phyloP scores from a whole-genome alignment of 2,329 filamentous ascomycete genomes.

The Penicillium verrucosum region DNA sequence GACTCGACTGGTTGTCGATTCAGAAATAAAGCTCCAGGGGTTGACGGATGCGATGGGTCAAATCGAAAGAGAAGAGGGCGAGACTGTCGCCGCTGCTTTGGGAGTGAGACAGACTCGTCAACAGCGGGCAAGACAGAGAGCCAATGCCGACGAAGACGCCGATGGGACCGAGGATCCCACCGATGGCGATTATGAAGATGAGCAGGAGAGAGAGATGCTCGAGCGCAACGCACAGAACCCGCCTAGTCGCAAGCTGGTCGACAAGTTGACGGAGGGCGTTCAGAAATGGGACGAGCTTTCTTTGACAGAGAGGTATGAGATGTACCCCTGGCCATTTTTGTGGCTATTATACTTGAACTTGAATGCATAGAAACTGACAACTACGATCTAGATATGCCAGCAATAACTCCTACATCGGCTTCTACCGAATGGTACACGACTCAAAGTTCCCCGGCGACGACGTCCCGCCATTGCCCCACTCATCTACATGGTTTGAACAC shows the following conservation, averaged over 20 bases:
- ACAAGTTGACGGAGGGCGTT: slow-evolving; percentile 33
- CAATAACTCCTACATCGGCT: slow-evolving; percentile 60
- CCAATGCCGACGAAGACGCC: slow-evolving; percentile 29
- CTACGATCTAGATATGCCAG: slow-evolving; percentile 48
- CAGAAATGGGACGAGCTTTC: slow-evolving; percentile 38
- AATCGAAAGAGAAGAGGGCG: slow-evolving; percentile 40
- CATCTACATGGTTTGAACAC: slow-evolving; percentile 61
- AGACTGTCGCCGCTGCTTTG: slow-evolving; percentile 31
- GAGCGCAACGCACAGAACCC: slow-evolving; percentile 28
- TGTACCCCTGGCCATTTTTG: slow-evolving; percentile 23
- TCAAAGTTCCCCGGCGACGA: slow-evolving; percentile 54
- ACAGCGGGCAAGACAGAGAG: slow-evolving; percentile 17
- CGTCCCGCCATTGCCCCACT: slow-evolving; percentile 52
- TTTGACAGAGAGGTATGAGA: slow-evolving; percentile 41
- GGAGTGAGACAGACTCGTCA: slow-evolving; percentile 29
- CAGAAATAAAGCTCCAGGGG: slow-evolving; percentile 46
- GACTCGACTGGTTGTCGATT: slow-evolving; percentile 59
- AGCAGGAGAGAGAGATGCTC: slow-evolving; percentile 36
- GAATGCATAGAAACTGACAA: slow-evolving; percentile 18
- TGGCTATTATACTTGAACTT: neutral
- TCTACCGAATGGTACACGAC: slow-evolving; percentile 62
- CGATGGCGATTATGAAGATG: slow-evolving; percentile 43
- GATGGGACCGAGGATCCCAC: slow-evolving; percentile 37
- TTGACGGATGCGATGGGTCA: slow-evolving; percentile 45
- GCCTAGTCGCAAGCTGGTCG: slow-evolving; percentile 35